Percentiles rank a stretch among this genome's conserved stretches.
Conservation (phyloP, 1,284 basidiomycete species). For the Sanghuangporus weigelae region DNA sequence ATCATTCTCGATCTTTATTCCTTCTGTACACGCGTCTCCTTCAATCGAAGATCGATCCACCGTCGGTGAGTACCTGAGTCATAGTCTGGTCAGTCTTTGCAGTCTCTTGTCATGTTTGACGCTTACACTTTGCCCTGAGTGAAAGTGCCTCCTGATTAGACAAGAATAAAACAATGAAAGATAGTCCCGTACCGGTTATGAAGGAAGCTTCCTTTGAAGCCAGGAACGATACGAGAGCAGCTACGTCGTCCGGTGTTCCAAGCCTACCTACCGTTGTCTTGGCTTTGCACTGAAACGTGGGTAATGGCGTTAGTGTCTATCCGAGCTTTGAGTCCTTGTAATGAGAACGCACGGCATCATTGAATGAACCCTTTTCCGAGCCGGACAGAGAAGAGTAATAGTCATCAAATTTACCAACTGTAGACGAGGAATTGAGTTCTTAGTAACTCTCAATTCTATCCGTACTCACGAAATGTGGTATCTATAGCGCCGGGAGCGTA, state of each 20-base stretch:
- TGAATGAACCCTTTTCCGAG: background rate
- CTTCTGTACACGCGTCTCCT: background rate
- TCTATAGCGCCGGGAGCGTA: slow-evolving; percentile 26
- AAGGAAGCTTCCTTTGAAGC: slow-evolving; percentile 21
- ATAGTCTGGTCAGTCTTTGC: no score
- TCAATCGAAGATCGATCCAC: background rate
- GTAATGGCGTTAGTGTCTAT: background rate
- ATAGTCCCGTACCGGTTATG: slow-evolving; percentile 19
- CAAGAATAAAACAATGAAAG: background rate
- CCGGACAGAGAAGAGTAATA: slow-evolving; percentile 1
- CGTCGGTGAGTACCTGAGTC: background rate
- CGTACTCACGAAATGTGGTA: slow-evolving; percentile 22
- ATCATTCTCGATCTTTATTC: no score
- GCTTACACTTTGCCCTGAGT: slow-evolving; percentile 2
- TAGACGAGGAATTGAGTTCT: background rate
- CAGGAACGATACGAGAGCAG: slow-evolving; percentile 20
- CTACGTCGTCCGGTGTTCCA: slow-evolving; percentile 20
- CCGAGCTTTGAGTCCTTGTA: background rate
- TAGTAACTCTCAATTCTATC: background rate
- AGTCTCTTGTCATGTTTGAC: background rate
- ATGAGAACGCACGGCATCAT: slow-evolving; percentile 4
- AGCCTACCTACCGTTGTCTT: slow-evolving; percentile 8
- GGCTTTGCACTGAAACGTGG: background rate
- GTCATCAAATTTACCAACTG: slow-evolving; percentile 15
- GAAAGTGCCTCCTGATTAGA: background rate